Evolutionary conservation across 306 rosid genomes (phyloP), one percentile per base, ranked within the genome.

Genomic region (Rubus idaeus): DNA sequence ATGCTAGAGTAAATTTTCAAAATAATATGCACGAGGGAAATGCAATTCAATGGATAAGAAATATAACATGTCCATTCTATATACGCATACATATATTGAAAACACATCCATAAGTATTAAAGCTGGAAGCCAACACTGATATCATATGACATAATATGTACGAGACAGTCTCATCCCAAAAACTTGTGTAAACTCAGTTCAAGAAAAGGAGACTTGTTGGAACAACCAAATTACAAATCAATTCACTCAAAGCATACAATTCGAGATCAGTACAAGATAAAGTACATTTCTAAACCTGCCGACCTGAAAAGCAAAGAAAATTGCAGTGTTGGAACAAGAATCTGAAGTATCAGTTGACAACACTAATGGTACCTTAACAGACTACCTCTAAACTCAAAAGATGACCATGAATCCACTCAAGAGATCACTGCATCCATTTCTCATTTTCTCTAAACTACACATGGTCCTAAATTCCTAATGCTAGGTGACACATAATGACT

Each of bases 61-160:
- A 17, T 45, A 73, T 35, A 70, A 44, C 71, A 46, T 20, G 23
- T 45, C 26, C 16, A 52, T 11, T 8, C 58, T 11, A 50, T 64
- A 30, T 30, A 30, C 35, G 35, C 35, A 30, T 30, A 35, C 1
- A 60, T 56, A 20, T 12, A 30, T 21, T 10, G n/a, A 58, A 58
- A 18, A 50, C 10, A 23, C 21, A 7, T 42, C 5, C 63, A 56
- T 6, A 20, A 35, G 44, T 10, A 65, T 53, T 3, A 47, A 50
- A 47, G 13, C 64, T 65, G 63, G 40, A 42, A 57, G 75, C 72
- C 21, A 50, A 53, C 47, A 66, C 21, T 41, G 65, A 81, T 51
- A 39, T 45, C 1, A 70, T 42, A 40, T 18, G 21, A 50, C 49
- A 63, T 39, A 6, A 67, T 61, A 44, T 12, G 46, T 20, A 55